Evolutionary conservation across 768 basidiomycete genomes (phyloP).

Genomic region (Suillus weaverae): DNA sequence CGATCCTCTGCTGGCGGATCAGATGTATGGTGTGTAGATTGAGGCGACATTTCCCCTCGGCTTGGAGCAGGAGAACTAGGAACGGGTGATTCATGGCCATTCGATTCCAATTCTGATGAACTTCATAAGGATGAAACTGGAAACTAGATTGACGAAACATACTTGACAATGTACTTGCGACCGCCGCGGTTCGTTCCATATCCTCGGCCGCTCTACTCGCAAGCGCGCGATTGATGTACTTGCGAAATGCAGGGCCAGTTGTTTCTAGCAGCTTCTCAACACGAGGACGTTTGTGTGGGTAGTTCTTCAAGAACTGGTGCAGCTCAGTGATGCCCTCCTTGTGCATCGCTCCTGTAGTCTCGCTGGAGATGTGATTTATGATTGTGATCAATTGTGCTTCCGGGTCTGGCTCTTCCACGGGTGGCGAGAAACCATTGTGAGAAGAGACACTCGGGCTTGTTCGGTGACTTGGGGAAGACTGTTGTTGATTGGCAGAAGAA

Average conservation of each 20-base stretch:
- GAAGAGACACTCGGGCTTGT: slow-evolving; percentile 73
- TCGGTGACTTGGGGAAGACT: slow-evolving; percentile 60
- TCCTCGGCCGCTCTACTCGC: slow-evolving; percentile 89
- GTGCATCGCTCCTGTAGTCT: slow-evolving; percentile 85
- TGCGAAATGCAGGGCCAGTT: slow-evolving; percentile 86
- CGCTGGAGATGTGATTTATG: slow-evolving; percentile 84
- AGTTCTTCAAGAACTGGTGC: slow-evolving; percentile 88
- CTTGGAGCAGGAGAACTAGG: slow-evolving; percentile 31
- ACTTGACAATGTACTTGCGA: slow-evolving; percentile 86
- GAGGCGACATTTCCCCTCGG: slow-evolving; percentile 33
- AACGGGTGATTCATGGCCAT: slow-evolving; percentile 37
- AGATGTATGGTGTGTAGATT: slow-evolving; percentile 32
- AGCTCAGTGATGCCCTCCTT: slow-evolving; percentile 95
- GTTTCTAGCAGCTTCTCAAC: slow-evolving; percentile 89
- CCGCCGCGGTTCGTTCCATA: slow-evolving; percentile 73
- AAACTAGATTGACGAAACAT: slow-evolving; percentile 10
- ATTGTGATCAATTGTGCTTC: slow-evolving; percentile 81
- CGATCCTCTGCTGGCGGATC: slow-evolving; percentile 57
- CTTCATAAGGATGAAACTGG: slow-evolving; percentile 11
- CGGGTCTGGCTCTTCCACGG: slow-evolving; percentile 82
- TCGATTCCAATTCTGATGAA: slow-evolving; percentile 61
- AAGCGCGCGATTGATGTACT: slow-evolving; percentile 86
- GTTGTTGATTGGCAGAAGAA: slow-evolving; percentile 54
- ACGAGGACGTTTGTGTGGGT: slow-evolving; percentile 78
- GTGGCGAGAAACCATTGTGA: slow-evolving; percentile 50